A percentile compares a stretch with the other conserved stretches of the same genome.
These are phyloP conservation scores for Remersonia thermophila DNA, from an alignment of 2,329 filamentous ascomycete species.

Conservation along the genomic window DNA sequence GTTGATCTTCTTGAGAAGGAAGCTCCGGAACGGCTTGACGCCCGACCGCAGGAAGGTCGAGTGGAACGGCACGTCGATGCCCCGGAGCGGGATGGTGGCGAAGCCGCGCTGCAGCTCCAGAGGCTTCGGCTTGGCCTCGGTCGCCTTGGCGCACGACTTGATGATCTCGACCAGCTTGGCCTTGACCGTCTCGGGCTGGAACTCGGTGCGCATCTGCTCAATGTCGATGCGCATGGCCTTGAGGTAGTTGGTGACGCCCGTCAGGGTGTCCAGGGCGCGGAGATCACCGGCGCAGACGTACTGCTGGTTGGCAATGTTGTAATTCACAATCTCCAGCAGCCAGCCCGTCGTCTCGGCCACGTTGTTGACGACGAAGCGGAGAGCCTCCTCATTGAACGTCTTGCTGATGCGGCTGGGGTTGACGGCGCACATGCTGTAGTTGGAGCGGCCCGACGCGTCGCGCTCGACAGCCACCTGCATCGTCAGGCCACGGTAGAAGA, in stretches of 20 bases:
- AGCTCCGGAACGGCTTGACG: conserved; percentile 97
- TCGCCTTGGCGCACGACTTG: conserved; percentile 73
- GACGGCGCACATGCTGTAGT: conserved; percentile 99
- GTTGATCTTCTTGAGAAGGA: conserved; percentile 99
- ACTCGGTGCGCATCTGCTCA: conserved; percentile 74
- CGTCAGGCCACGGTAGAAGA: conserved; percentile 96
- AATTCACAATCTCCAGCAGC: conserved; percentile 98
- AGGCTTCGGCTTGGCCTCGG: conserved; percentile 75
- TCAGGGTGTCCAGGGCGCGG: conserved; percentile 57
- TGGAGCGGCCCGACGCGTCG: conserved; percentile 81
- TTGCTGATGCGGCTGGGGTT: conserved; percentile 97
- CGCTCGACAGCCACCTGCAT: conserved; percentile 99
- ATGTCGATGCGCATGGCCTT: conserved; percentile 98
- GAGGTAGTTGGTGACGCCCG: conserved; percentile 83
- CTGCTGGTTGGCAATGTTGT: conserved; percentile 68
- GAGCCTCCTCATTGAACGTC: conserved; percentile 94
- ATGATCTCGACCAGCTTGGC: conserved; percentile 84
- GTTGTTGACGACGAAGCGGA: conserved; percentile 94
- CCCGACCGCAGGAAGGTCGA: conserved; percentile 94
- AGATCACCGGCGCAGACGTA: conserved; percentile 62
- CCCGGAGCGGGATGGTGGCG: conserved; percentile 89
- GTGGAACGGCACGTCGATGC: conserved; percentile 98
- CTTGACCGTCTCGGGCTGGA: conserved; percentile 84
- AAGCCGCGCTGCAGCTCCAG: conserved; percentile 88
- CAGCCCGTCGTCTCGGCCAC: conserved; percentile 88